Evolutionary conservation across 73 alveolate species (phyloP), one percentile per base, ranked within the genome.

Genomic region (Urostyla sp.): DNA sequence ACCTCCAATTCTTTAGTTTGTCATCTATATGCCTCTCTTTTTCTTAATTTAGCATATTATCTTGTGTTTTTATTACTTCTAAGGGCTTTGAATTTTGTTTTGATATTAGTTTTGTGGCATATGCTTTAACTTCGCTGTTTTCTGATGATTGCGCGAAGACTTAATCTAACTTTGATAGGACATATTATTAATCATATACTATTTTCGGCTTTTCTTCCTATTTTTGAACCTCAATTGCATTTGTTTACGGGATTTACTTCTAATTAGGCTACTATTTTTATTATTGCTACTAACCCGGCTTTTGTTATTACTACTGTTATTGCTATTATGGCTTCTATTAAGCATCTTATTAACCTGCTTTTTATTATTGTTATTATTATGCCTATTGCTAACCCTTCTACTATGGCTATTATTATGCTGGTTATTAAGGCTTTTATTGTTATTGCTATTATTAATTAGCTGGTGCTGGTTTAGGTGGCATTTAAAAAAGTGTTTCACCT

Each of bases 391-490:
- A 11, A 40, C 16, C 51, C 51, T 40, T 11, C 15, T 40, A 40
- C 51, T 40, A 40, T 40, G 51, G 51, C 51, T 40, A 40, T 40
- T 40, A 11, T 10, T 15, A 32, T 6, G 5, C 5, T 32, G 4
- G 18, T 35, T 6, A 32, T 59, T 7, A 23, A 8, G 53, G 46
- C 72, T 27, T 59, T 24, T 16, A 3, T 18, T 7, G 16, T 11
- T 11, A 4, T 23, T 55, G 30, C 7, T 8, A 55, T 55, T 59
- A 59, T 34, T 59, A 59, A 7, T 21, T 52, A 8, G 30, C 76
- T 11, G 63, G 63, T 6, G 15, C 21, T 59, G 76, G 76, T 59
- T 55, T 55, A 27, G 72, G 72, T 55, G 72, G 72, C 72, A 55
- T 55, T 8, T 50, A 8, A n/a, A n/a, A n/a, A n/a, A n/a, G n/a